These are phyloP conservation scores for Leptographium flavum DNA, from an alignment of 2,329 filamentous ascomycete species.

Conservation along the genomic window DNA sequence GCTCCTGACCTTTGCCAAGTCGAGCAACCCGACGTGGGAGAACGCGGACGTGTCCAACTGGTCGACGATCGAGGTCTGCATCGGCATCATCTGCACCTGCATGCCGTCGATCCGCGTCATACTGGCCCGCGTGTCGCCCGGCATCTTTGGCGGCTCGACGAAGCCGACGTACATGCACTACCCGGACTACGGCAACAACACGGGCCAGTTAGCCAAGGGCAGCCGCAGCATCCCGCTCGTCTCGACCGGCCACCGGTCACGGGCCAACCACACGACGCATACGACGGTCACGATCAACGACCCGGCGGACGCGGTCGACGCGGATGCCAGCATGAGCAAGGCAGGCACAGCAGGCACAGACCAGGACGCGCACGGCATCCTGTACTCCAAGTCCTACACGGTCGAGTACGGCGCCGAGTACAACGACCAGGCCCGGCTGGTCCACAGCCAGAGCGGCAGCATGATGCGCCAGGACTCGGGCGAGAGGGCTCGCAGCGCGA, in stretches of 20 bases:
- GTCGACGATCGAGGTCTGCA: conserved; percentile 21
- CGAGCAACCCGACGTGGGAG: conserved; percentile 18
- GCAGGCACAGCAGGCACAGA: not conserved
- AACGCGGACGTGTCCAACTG: conserved; percentile 16
- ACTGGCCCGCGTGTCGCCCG: conserved; percentile 17
- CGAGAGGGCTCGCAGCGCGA: too few relatives aligned
- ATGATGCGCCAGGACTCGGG: too few relatives aligned
- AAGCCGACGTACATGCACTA: conserved; percentile 2
- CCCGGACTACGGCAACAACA: not conserved
- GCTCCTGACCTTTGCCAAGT: conserved; percentile 15
- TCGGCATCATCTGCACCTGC: conserved; percentile 21
- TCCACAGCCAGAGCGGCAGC: too few relatives aligned
- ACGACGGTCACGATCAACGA: not conserved
- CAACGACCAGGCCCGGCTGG: conserved; percentile 1
- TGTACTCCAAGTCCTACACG: conserved; percentile 1
- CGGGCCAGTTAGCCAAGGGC: not conserved
- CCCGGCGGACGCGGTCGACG: not conserved
- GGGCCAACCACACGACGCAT: not conserved
- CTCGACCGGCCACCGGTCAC: not conserved
- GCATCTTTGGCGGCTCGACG: conserved; percentile 5
- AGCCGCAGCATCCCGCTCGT: conserved; percentile 4
- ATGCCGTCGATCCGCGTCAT: conserved; percentile 18
- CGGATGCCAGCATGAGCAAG: not conserved
- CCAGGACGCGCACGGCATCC: not conserved
- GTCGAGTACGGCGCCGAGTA: not conserved